Evolutionary conservation across 495 filamentous ascomycete genomes (phyloP).

Genomic region (Neurospora cerealis): DNA sequence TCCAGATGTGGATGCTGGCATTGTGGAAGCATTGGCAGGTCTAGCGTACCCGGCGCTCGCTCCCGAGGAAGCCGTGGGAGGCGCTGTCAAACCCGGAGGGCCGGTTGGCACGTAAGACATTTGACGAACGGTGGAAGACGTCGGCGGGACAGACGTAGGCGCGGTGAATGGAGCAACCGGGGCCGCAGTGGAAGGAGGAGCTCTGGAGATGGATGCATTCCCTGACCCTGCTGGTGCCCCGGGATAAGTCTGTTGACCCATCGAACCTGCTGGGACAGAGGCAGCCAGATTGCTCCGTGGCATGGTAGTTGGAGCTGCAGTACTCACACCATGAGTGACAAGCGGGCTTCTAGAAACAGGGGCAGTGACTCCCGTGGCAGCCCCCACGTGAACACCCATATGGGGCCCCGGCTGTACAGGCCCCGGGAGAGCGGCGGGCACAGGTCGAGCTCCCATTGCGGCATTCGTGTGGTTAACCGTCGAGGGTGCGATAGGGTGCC

Average conservation of each 20-base stretch:
- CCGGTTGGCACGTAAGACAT: background rate
- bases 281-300: background rate
- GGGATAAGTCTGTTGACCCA: background rate
- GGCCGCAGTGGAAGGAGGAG: background rate
- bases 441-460: background rate
- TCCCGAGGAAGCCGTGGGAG: background rate
- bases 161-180: background rate
- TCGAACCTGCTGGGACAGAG: background rate
- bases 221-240: background rate
- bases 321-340: background rate
- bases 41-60: background rate
- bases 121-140: background rate
- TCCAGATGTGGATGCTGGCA: background rate
- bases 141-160: background rate
- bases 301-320: background rate
- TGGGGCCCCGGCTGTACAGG: background rate
- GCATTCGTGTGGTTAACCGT: background rate
- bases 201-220: background rate
- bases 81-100: background rate
- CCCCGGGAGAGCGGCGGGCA: background rate
- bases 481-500: background rate
- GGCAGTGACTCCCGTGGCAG: background rate
- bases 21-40: background rate
- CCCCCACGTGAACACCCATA: background rate
- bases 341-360: background rate